phyloP scores from a whole-genome alignment of 2,329 filamentous ascomycete species.

The Xylaria sp. region DNA sequence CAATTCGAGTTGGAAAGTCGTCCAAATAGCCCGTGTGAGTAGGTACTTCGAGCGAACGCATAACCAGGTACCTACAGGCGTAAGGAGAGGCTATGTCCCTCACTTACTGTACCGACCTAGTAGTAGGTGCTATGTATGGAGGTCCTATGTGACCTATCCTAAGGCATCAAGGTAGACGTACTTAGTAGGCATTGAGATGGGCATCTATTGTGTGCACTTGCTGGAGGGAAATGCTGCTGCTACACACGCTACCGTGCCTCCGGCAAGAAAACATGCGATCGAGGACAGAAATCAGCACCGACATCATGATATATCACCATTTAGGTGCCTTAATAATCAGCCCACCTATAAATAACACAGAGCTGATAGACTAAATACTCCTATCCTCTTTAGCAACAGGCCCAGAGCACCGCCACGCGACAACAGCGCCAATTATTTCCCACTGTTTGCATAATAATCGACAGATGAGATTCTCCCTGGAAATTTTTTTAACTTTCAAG shows the following conservation, averaged over 20 bases:
- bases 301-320: neutral
- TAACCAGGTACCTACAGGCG: neutral
- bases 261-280: neutral
- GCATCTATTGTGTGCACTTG: no score
- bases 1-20: no score
- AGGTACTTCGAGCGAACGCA: no score
- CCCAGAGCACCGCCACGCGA: neutral
- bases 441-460: neutral
- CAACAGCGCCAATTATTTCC: no score
- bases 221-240: no score
- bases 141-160: neutral
- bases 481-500: neutral
- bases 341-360: constrained; percentile 2
- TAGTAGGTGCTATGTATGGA: neutral
- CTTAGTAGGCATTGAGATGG: no score
- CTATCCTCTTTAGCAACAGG: neutral
- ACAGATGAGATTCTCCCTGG: neutral
- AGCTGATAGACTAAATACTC: neutral
- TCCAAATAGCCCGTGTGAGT: no score
- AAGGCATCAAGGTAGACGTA: neutral
- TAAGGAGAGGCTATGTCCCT: no score
- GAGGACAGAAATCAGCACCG: no score
- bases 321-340: neutral
- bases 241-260: no score
- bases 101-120: neutral